Percentiles rank a stretch among this genome's conserved stretches.
These are phyloP conservation scores for Colletotrichum sojae DNA, from an alignment of 2,329 filamentous ascomycete genomes.

Conservation along the genomic window DNA sequence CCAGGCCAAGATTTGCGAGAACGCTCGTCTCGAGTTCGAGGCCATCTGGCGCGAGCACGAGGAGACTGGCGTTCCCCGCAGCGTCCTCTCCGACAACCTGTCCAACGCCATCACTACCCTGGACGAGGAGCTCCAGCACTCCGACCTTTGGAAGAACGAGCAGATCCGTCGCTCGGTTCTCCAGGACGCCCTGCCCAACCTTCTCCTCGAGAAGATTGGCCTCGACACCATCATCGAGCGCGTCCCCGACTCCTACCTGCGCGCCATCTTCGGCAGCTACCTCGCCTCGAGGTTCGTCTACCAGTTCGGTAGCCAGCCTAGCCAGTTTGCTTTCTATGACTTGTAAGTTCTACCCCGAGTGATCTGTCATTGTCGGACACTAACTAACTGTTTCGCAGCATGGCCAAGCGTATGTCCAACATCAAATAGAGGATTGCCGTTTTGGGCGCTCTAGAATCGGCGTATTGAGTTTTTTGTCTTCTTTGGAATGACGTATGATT, in stretches of 20 bases:
- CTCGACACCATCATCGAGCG: conserved; percentile 88
- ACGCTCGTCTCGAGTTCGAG: conserved; percentile 95
- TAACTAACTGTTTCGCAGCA: conserved; percentile 58
- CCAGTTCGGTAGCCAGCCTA: conserved; percentile 91
- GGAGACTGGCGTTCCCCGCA: conserved; percentile 82
- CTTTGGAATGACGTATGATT: conserved; percentile 20
- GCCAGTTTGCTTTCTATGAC: conserved; percentile 98
- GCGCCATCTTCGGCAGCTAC: conserved; percentile 96
- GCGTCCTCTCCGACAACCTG: conserved; percentile 91
- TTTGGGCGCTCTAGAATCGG: background rate
- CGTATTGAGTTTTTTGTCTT: background rate
- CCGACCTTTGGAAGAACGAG: conserved; percentile 90
- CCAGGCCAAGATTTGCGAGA: conserved; percentile 90
- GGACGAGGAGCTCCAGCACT: conserved; percentile 95
- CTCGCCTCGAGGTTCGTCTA: conserved; percentile 97
- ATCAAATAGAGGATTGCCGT: conserved; percentile 46
- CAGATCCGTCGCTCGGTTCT: conserved; percentile 84
- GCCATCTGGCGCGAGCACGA: conserved; percentile 97
- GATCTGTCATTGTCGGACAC: too few relatives aligned
- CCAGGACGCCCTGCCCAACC: conserved; percentile 85
- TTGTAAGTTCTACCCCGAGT: conserved; percentile 76
- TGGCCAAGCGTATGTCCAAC: conserved; percentile 75
- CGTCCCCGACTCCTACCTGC: conserved; percentile 92
- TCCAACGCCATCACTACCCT: conserved; percentile 95
- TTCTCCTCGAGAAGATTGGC: conserved; percentile 90